phyloP scores from a whole-genome alignment of 2,329 filamentous ascomycete species.

The Ilyonectria destructans region DNA sequence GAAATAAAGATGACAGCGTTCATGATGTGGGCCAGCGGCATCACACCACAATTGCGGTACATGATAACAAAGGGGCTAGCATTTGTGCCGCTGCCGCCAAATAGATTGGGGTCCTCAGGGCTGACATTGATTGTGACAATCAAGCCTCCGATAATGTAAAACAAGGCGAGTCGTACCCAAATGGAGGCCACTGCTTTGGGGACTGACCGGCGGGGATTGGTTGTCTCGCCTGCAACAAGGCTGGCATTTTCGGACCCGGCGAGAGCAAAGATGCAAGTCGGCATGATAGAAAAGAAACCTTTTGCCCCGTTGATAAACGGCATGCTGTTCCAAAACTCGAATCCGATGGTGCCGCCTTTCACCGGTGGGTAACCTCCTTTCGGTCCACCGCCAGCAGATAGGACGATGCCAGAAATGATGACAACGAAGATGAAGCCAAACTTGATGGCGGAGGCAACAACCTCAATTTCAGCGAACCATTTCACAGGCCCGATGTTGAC shows the following conservation, averaged over 20 bases:
- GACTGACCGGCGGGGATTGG: slow-evolving; percentile 60
- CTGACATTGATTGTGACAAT: slow-evolving; percentile 62
- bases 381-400: slow-evolving; percentile 60
- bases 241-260: slow-evolving; percentile 62
- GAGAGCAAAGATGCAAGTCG: slow-evolving; percentile 66
- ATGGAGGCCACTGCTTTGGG: slow-evolving; percentile 63
- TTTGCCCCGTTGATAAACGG: slow-evolving; percentile 63
- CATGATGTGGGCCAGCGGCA: slow-evolving; percentile 62
- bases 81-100: slow-evolving; percentile 59
- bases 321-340: slow-evolving; percentile 61
- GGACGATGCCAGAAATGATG: slow-evolving; percentile 61
- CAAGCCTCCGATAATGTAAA: slow-evolving; percentile 62
- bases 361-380: slow-evolving; percentile 27
- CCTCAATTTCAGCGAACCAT: slow-evolving; percentile 64
- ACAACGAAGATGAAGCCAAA: slow-evolving; percentile 65
- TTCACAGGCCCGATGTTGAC: slow-evolving; percentile 61
- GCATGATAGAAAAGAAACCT: slow-evolving; percentile 70
- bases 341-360: slow-evolving; percentile 58
- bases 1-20: slow-evolving; percentile 65
- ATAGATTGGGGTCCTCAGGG: slow-evolving; percentile 58
- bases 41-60: slow-evolving; percentile 58
- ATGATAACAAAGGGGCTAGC: slow-evolving; percentile 64
- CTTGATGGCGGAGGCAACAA: slow-evolving; percentile 61
- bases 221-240: slow-evolving; percentile 61
- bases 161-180: slow-evolving; percentile 62